These are phyloP conservation scores for Rhytidiadelphus loreus DNA, from an alignment of 225 moss, liverwort and hornwort genomes.

Conservation along the genomic window DNA sequence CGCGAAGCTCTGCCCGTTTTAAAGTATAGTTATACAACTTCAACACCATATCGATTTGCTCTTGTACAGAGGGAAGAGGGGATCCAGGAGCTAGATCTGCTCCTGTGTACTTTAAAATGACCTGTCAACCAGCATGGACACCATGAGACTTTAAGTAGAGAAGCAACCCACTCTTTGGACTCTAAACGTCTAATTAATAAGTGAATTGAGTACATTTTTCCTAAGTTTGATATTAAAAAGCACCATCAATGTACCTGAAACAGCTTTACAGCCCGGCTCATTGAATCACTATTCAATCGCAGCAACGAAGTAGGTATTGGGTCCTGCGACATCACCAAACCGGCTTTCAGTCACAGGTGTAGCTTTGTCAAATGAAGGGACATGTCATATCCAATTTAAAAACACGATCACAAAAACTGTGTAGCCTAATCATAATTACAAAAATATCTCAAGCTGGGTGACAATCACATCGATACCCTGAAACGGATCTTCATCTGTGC, in stretches of 20 bases:
- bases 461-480: not conserved
- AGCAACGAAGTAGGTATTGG: conserved; percentile 82
- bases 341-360: not conserved
- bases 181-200: not conserved
- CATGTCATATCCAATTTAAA: not conserved
- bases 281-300: conserved; percentile 73
- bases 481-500: conserved; percentile 13
- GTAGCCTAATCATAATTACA: not conserved
- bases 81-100: conserved; percentile 50
- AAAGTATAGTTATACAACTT: conserved; percentile 89
- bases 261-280: conserved; percentile 80
- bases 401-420: not conserved
- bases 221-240: not conserved
- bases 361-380: not conserved
- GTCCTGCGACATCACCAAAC: conserved; percentile 42
- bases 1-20: conserved; percentile 86
- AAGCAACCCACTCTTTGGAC: not conserved
- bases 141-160: not conserved
- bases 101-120: conserved; percentile 78
- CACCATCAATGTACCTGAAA: conserved; percentile 41
- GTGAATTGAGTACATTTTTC: not conserved
- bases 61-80: conserved; percentile 58
- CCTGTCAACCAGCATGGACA: conserved; percentile 19
- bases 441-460: not conserved
- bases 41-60: conserved; percentile 76